Percentiles rank a stretch among this genome's conserved stretches.
Evolutionary conservation across 2,329 filamentous ascomycete genomes (phyloP).

Genomic region (Cytospora mali): DNA sequence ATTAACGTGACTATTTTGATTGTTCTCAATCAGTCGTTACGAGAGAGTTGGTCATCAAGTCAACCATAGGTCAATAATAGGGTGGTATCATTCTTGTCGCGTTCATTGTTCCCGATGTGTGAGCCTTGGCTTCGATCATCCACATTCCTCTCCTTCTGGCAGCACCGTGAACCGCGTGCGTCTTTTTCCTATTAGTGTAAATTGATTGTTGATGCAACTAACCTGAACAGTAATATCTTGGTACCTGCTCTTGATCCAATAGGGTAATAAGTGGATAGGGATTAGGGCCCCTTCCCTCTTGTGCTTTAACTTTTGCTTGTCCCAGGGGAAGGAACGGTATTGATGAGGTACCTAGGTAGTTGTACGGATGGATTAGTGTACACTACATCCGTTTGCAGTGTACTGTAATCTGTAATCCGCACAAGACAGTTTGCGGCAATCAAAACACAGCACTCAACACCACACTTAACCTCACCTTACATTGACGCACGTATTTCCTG

Average conservation of each 20-base stretch:
- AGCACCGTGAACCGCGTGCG: neutral
- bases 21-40: slow-evolving; percentile 7
- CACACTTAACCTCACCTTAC: no score
- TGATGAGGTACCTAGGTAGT: neutral
- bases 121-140: no score
- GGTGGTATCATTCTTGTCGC: slow-evolving; percentile 4
- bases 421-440: no score
- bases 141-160: neutral
- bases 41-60: no score
- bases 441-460: no score
- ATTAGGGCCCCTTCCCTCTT: neutral
- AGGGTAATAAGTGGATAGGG: slow-evolving; percentile 7
- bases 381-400: no score
- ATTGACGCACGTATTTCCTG: no score
- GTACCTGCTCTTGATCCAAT: neutral
- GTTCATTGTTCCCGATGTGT: neutral
- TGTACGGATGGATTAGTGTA: slow-evolving; percentile 8
- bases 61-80: no score
- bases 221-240: neutral
- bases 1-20: slow-evolving; percentile 16
- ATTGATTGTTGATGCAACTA: neutral
- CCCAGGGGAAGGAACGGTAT: neutral
- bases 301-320: neutral
- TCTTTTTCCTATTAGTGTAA: no score
- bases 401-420: no score